Conservation (phyloP, 73 alveolate genomes). For the Effrenium voratum region DNA sequence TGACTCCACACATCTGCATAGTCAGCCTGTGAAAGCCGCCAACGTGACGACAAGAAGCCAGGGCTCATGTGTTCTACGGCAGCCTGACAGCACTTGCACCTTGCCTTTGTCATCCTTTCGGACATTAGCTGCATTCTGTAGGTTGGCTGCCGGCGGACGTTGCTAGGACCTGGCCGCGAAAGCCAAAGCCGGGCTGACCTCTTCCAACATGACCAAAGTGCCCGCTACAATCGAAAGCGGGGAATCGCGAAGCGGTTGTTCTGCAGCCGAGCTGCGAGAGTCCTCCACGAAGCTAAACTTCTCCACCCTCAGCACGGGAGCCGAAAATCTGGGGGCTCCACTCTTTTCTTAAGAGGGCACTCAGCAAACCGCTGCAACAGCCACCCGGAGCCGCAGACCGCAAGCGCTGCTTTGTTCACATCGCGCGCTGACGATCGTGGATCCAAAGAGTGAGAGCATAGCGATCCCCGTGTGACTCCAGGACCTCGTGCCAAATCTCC, state of each 20-base stretch:
- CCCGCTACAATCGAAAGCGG: background rate
- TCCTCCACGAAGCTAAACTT: constrained; percentile 92
- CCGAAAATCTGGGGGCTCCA: too few relatives aligned
- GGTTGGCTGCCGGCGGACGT: constrained; percentile 53
- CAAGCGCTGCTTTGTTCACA: background rate
- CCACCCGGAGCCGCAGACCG: background rate
- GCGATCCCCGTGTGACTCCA: constrained; percentile 74
- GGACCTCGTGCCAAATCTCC: constrained; percentile 94
- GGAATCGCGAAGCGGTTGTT: background rate
- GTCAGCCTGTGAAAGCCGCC: too few relatives aligned
- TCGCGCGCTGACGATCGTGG: constrained; percentile 77
- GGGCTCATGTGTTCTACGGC: too few relatives aligned
- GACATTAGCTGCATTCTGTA: constrained; percentile 70
- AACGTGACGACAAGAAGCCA: too few relatives aligned
- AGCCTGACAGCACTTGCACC: background rate
- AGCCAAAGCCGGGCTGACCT: background rate
- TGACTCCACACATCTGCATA: too few relatives aligned
- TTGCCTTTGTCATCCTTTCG: constrained; percentile 73
- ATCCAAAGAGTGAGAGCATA: constrained; percentile 83
- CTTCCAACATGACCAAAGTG: background rate
- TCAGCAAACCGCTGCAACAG: background rate
- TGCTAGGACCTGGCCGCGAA: constrained; percentile 5
- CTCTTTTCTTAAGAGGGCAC: background rate
- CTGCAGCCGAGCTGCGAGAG: background rate
- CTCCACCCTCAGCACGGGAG: constrained; percentile 40